Conservation (phyloP, 2,329 filamentous ascomycete genomes). For the Biscogniauxia marginata region DNA sequence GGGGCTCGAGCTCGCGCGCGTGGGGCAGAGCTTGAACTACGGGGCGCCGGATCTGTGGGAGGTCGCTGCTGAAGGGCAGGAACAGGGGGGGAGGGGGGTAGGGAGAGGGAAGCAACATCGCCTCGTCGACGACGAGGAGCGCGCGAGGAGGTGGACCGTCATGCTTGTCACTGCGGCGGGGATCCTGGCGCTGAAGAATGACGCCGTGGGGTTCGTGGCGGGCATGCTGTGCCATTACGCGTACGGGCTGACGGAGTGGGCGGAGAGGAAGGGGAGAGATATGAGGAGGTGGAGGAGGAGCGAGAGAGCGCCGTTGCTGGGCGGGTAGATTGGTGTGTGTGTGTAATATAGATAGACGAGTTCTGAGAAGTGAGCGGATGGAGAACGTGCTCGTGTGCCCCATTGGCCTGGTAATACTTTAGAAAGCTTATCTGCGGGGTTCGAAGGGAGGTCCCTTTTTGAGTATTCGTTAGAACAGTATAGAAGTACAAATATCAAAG, state of each 20-base stretch:
- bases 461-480: too few species aligned
- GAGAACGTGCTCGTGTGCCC: too few species aligned
- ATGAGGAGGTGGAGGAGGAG: conserved; percentile 17
- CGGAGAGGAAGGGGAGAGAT: conserved; percentile 26
- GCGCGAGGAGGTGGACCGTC: conserved; percentile 75
- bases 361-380: too few species aligned
- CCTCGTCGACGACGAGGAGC: conserved; percentile 63
- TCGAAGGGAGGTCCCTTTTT: too few species aligned
- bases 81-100: conserved; percentile 36
- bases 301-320: conserved; percentile 35
- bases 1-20: conserved; percentile 82
- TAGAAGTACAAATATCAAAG: too few species aligned
- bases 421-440: too few species aligned
- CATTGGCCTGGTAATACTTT: too few species aligned
- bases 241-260: conserved; percentile 49
- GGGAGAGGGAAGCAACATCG: conserved; percentile 48
- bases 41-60: conserved; percentile 61
- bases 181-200: conserved; percentile 84
- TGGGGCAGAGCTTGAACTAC: conserved; percentile 81
- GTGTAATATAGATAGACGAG: too few species aligned
- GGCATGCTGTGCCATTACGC: conserved; percentile 78
- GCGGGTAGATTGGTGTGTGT: background rate
- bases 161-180: conserved; percentile 87
- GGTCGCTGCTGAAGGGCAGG: conserved; percentile 16
- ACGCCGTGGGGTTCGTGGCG: conserved; percentile 80